These are phyloP conservation scores for Neonectria coccinea DNA, from an alignment of 2,329 filamentous ascomycete genomes.

Conservation along the genomic window DNA sequence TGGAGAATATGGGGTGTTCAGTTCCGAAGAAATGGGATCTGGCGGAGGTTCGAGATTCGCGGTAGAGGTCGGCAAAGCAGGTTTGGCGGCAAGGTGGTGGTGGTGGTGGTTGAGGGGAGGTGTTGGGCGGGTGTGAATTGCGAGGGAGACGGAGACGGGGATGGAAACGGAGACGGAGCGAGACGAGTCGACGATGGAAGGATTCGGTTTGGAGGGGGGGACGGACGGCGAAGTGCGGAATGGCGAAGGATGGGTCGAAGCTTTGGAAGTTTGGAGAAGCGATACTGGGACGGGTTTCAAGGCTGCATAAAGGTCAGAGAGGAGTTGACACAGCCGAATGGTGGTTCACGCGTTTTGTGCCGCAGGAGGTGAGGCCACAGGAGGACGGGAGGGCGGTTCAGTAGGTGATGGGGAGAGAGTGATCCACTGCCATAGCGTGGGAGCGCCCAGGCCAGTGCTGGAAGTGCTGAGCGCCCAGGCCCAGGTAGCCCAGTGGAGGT, in stretches of 20 bases:
- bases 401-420: constrained; percentile 28
- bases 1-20: constrained; percentile 20
- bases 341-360: constrained; percentile 48
- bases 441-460: constrained; percentile 15
- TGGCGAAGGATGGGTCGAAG: constrained; percentile 9
- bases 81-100: constrained; percentile 8
- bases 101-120: neutral
- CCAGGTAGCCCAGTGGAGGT: no score
- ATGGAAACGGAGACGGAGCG: neutral
- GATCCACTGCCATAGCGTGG: constrained; percentile 37
- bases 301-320: constrained; percentile 46
- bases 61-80: constrained; percentile 8
- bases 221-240: neutral
- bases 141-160: no score
- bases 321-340: constrained; percentile 46
- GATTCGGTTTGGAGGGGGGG: constrained; percentile 8
- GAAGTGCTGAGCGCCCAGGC: no score
- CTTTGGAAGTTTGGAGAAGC: constrained; percentile 4
- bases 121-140: neutral
- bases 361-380: constrained; percentile 49
- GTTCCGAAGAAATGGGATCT: constrained; percentile 11
- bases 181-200: constrained; percentile 8
- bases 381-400: constrained; percentile 39
- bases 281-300: constrained; percentile 40
- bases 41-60: neutral